Evolutionary conservation across 2,329 filamentous ascomycete species (phyloP), one percentile per base, ranked within the genome.

Genomic region (Trichoderma aggressivum): DNA sequence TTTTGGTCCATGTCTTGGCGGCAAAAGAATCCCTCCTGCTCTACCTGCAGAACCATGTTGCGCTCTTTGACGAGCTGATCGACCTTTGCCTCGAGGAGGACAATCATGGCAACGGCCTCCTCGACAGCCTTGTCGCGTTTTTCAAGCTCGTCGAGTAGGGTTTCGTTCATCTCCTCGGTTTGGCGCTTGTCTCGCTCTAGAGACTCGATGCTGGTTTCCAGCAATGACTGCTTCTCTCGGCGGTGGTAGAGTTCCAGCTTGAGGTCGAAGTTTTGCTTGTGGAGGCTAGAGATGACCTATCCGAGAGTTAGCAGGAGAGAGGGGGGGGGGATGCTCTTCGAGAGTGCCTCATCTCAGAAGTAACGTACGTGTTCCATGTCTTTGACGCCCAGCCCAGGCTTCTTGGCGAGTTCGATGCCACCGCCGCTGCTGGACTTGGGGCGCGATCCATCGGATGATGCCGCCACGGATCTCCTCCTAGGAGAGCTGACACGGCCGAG

Each of bases 231-330:
- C 67, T 87, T 85, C 79, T 93, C 88, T 32, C 91, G 85, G 7
- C 90, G 86, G 76, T 93, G 90, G 75, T 87, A 92, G 1, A 94
- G 80, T 77, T 93, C 91, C 36, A 93, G 83, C 79, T 94, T 93
- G 55, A 94, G 84, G 74, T 92, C 91, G 75, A 93, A 94, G 76
- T 93, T 94, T 80, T 92, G 88, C 77, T 94, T 94, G 78, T 91
- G 89, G 26, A 93, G 81, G 1, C 84, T 90, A 5, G 91, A 91
- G 66, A 93, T 81, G 68, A 90, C 88, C 86, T 91, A 47, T 36
- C 3, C 56, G 11, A 36, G 21, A 36, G 69, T 75, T 71, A 64
- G 11, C 14, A 24, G n/a, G 12, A 8, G 59, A 10, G 24, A 53
- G 28, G 5, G 18, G 24, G 18, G 2, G 12, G n/a, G 47, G 47